A percentile compares a stretch with the other conserved stretches of the same genome.
Conservation (phyloP, 2,329 filamentous ascomycete genomes). For the Colletotrichum sansevieriae region DNA sequence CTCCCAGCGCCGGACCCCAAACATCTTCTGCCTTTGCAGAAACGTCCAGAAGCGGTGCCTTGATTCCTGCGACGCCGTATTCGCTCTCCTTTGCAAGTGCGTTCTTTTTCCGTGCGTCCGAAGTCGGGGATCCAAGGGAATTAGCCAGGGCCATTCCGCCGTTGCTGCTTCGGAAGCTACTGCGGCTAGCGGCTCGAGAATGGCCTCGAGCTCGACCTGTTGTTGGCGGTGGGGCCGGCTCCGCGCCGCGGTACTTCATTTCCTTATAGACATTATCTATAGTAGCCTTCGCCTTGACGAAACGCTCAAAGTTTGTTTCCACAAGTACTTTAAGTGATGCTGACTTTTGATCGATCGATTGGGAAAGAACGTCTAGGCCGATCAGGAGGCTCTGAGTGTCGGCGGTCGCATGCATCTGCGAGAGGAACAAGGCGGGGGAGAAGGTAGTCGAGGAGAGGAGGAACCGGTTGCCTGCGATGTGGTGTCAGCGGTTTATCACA, state of each 20-base stretch:
- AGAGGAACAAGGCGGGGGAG: slow-evolving; percentile 90
- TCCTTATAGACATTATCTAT: slow-evolving; percentile 99
- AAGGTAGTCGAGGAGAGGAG: slow-evolving; percentile 96
- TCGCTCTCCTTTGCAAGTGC: slow-evolving; percentile 93
- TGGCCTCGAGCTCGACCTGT: slow-evolving; percentile 61
- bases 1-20: slow-evolving; percentile 94
- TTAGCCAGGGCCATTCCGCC: slow-evolving; percentile 53
- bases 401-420: slow-evolving; percentile 88
- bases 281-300: slow-evolving; percentile 96
- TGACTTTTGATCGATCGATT: slow-evolving; percentile 97
- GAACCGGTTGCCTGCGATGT: slow-evolving; percentile 82
- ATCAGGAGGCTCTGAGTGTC: slow-evolving; percentile 84
- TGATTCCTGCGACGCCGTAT: slow-evolving; percentile 90
- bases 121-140: slow-evolving; percentile 50
- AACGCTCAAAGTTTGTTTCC: slow-evolving; percentile 98
- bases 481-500: slow-evolving; percentile 27
- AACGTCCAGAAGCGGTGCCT: slow-evolving; percentile 87
- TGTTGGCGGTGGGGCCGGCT: slow-evolving; percentile 59
- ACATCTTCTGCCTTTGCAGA: slow-evolving; percentile 96
- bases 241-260: slow-evolving; percentile 82
- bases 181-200: slow-evolving; percentile 76
- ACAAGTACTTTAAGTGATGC: slow-evolving; percentile 96
- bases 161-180: slow-evolving; percentile 70
- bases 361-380: slow-evolving; percentile 87
- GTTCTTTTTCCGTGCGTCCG: slow-evolving; percentile 82